Evolutionary conservation across 305 asterid genomes (phyloP).

Genomic region (Striga hermonthica): DNA sequence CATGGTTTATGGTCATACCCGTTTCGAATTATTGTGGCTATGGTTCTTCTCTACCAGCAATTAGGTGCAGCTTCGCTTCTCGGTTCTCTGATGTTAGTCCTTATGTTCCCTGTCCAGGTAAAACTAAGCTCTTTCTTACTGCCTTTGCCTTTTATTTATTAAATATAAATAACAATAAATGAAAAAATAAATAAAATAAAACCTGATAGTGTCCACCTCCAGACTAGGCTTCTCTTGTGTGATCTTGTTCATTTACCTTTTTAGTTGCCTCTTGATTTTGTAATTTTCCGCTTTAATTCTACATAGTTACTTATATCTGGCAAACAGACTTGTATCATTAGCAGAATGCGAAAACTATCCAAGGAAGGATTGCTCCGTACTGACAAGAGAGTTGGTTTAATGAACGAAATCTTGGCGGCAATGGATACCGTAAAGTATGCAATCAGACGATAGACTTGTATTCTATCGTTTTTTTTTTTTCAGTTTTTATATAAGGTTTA

Average conservation of each 20-base stretch:
- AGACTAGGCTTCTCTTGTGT: constrained; percentile 18
- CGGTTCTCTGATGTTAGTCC: constrained; percentile 72
- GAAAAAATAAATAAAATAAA: too few species aligned
- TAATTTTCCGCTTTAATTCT: background rate
- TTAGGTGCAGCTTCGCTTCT: constrained; percentile 83
- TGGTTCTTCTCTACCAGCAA: constrained; percentile 88
- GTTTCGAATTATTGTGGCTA: constrained; percentile 71
- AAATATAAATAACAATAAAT: too few species aligned
- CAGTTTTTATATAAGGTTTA: constrained; percentile 10
- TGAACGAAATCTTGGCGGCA: constrained; percentile 91
- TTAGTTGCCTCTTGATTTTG: background rate
- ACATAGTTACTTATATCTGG: constrained; percentile 32
- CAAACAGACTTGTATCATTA: constrained; percentile 70
- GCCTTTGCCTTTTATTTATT: background rate
- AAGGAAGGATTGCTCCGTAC: constrained; percentile 86
- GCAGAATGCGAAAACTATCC: constrained; percentile 72
- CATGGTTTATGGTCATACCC: constrained; percentile 95
- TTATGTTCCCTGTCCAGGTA: constrained; percentile 94
- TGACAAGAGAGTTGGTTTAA: constrained; percentile 89
- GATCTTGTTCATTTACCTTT: constrained; percentile 21
- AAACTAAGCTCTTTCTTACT: constrained; percentile 25
- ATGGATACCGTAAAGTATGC: constrained; percentile 96
- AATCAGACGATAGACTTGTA: constrained; percentile 16
- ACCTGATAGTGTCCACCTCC: background rate
- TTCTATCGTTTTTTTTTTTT: constrained; percentile 8